phyloP scores from a whole-genome alignment of 2,329 filamentous ascomycete genomes.

The Raffaelea ambrosiae region DNA sequence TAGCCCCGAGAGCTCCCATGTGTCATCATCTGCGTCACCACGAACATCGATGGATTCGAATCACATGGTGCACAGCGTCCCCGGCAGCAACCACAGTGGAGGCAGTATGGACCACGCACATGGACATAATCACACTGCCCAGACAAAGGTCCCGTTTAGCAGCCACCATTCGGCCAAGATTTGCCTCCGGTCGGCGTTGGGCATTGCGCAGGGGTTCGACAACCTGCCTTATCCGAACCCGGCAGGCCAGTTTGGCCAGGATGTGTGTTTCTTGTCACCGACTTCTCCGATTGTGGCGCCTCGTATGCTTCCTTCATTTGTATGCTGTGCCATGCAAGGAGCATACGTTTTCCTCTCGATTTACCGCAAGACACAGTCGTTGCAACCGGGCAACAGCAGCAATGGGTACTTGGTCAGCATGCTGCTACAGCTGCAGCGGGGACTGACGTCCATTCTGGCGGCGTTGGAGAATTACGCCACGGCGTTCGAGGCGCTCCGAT shows the following conservation, averaged over 20 bases:
- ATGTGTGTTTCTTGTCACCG: constrained; percentile 23
- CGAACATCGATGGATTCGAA: neutral
- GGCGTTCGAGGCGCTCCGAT: constrained; percentile 34
- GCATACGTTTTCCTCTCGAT: constrained; percentile 35
- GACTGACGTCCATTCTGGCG: constrained; percentile 29
- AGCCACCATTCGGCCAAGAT: constrained; percentile 38
- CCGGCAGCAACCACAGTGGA: neutral
- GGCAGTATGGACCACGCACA: too few species aligned
- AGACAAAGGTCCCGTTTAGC: constrained; percentile 26
- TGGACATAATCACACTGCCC: neutral
- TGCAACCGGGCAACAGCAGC: constrained; percentile 21
- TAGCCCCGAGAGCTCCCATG: constrained; percentile 16
- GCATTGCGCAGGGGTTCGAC: constrained; percentile 36
- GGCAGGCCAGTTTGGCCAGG: constrained; percentile 23
- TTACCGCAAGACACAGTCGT: constrained; percentile 29
- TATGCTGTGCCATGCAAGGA: constrained; percentile 37
- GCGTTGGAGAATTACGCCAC: constrained; percentile 34
- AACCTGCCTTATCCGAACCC: constrained; percentile 36
- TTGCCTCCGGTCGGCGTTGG: constrained; percentile 38
- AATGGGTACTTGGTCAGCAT: constrained; percentile 22
- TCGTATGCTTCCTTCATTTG: constrained; percentile 36
- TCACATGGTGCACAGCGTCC: neutral
- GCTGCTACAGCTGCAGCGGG: constrained; percentile 30
- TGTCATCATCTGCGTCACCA: constrained; percentile 4
- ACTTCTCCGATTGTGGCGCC: constrained; percentile 29